These are phyloP conservation scores for Crucibulum laeve DNA, from an alignment of 768 basidiomycete genomes.

Conservation along the genomic window DNA sequence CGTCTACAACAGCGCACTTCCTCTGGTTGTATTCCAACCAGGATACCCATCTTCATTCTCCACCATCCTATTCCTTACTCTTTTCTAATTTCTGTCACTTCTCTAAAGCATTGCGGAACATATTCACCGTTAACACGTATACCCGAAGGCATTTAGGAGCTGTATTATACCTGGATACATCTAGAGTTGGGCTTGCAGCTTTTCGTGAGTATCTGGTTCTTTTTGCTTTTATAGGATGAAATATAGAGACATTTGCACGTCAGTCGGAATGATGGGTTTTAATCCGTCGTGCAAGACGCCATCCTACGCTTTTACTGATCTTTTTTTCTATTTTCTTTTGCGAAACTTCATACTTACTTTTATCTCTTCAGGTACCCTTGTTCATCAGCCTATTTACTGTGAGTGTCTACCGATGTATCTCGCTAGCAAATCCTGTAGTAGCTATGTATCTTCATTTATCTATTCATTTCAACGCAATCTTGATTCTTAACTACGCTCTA, in stretches of 20 bases:
- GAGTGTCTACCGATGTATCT: neutral
- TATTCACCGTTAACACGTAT: too few relatives aligned
- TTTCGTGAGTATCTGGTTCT: slow-evolving; percentile 4
- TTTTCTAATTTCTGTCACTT: too few relatives aligned
- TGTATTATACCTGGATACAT: too few relatives aligned
- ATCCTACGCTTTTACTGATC: slow-evolving; percentile 40
- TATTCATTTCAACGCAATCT: neutral
- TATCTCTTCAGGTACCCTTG: neutral
- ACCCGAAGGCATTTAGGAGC: too few relatives aligned
- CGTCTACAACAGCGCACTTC: too few relatives aligned
- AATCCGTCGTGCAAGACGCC: slow-evolving; percentile 30
- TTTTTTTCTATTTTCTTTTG: slow-evolving; percentile 2
- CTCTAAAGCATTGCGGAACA: too few relatives aligned
- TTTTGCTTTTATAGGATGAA: slow-evolving; percentile 31
- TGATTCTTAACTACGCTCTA: slow-evolving; percentile 1
- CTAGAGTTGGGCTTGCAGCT: too few relatives aligned
- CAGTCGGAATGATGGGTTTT: slow-evolving; percentile 41
- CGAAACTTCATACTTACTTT: neutral
- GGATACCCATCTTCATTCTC: too few relatives aligned
- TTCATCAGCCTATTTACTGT: neutral
- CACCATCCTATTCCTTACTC: too few relatives aligned
- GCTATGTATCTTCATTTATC: neutral
- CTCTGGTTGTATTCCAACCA: too few relatives aligned
- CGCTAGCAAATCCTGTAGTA: neutral
- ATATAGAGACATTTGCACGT: slow-evolving; percentile 54